Evolutionary conservation across 1,284 basidiomycete species (phyloP).

Genomic region (Megacollybia platyphylla): DNA sequence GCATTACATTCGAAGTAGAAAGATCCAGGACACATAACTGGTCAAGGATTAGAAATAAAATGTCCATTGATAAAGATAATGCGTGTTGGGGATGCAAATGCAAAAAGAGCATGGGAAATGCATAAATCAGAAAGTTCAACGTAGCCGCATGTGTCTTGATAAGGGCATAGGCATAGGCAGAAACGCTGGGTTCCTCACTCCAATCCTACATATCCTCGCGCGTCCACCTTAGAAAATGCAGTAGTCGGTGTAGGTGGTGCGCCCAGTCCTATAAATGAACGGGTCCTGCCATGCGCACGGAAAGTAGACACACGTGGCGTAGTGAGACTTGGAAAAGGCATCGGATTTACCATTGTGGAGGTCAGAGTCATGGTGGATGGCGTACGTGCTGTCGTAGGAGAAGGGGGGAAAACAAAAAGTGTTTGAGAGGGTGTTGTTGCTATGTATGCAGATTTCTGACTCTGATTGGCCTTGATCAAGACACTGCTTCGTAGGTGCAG

Average conservation of each 20-base stretch:
- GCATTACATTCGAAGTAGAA: not conserved
- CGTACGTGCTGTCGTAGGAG: constrained; percentile 53
- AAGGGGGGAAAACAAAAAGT: constrained; percentile 74
- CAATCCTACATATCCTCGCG: constrained; percentile 57
- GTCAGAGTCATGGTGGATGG: constrained; percentile 66
- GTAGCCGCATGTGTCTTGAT: not conserved
- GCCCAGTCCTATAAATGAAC: constrained; percentile 59
- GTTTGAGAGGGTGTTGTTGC: constrained; percentile 49
- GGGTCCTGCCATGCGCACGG: constrained; percentile 50
- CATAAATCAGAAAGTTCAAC: not conserved
- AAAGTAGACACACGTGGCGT: constrained; percentile 68
- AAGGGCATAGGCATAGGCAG: constrained; percentile 3
- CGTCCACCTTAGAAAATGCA: constrained; percentile 71
- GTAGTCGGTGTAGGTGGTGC: constrained; percentile 66
- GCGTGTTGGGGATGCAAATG: not conserved
- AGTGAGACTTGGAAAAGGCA: constrained; percentile 45
- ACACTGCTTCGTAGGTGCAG: constrained; percentile 30
- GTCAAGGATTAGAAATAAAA: not conserved
- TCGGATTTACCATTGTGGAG: constrained; percentile 34
- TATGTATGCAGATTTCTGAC: constrained; percentile 10
- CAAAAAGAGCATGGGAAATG: not conserved
- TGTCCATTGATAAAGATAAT: not conserved
- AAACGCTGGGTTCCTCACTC: constrained; percentile 16
- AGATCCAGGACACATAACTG: not conserved
- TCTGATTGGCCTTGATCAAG: constrained; percentile 15